phyloP scores from a whole-genome alignment of 305 asterid genomes.

The Andrographis paniculata region DNA sequence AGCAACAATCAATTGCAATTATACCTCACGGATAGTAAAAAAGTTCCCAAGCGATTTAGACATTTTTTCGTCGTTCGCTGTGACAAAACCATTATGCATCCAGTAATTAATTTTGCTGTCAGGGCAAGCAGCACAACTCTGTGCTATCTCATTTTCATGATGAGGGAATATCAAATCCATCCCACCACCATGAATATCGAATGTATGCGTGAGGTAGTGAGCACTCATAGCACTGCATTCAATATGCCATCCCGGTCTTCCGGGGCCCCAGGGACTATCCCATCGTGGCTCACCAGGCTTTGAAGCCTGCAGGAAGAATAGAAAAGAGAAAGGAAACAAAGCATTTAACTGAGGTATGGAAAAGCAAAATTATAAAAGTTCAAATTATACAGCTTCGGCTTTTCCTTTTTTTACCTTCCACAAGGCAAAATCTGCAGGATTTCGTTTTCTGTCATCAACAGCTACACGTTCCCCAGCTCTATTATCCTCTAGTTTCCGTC shows the following conservation, averaged over 20 bases:
- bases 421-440: slow-evolving; percentile 85
- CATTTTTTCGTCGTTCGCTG: slow-evolving; percentile 76
- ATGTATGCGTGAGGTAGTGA: slow-evolving; percentile 60
- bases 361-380: neutral
- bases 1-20: neutral
- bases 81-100: slow-evolving; percentile 78
- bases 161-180: slow-evolving; percentile 91
- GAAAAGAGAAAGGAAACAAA: slow-evolving; percentile 1
- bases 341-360: neutral
- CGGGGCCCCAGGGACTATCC: slow-evolving; percentile 93
- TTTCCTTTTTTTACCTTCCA: slow-evolving; percentile 53
- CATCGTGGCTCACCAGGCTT: slow-evolving; percentile 83
- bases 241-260: slow-evolving; percentile 95
- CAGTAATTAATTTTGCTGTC: slow-evolving; percentile 69
- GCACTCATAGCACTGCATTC: slow-evolving; percentile 97
- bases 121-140: slow-evolving; percentile 80
- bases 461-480: slow-evolving; percentile 88
- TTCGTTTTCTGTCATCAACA: slow-evolving; percentile 62
- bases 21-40: slow-evolving; percentile 84
- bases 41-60: slow-evolving; percentile 74
- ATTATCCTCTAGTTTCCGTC: slow-evolving; percentile 69
- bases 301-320: slow-evolving; percentile 46
- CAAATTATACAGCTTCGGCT: slow-evolving; percentile 1
- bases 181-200: slow-evolving; percentile 94
- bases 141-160: slow-evolving; percentile 91